Percentiles rank a stretch among this genome's conserved stretches.
Conservation (phyloP, 169 alveolate genomes). For the Plasmodium yoelii region DNA sequence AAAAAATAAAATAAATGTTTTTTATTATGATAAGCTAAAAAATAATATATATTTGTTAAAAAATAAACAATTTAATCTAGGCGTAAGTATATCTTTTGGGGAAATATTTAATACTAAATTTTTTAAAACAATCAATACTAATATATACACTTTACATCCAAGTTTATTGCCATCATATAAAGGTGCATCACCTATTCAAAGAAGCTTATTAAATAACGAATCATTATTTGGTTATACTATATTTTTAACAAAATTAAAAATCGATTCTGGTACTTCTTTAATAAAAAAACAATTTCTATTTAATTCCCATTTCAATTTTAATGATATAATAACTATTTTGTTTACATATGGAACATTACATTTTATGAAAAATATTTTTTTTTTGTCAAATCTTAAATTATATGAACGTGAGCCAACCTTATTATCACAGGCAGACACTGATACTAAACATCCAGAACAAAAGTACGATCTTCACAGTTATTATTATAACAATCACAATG, state of each 20-base stretch:
- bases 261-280: slow-evolving; percentile 39
- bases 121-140: slow-evolving; percentile 40
- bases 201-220: slow-evolving; percentile 73
- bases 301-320: slow-evolving; percentile 41
- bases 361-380: slow-evolving; percentile 35
- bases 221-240: slow-evolving; percentile 43
- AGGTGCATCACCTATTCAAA: slow-evolving; percentile 73
- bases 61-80: slow-evolving; percentile 41
- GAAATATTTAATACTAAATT: slow-evolving; percentile 59
- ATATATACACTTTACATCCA: slow-evolving; percentile 66
- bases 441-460: neutral
- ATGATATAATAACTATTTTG: slow-evolving; percentile 56
- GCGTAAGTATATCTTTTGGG: slow-evolving; percentile 59
- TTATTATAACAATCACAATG: neutral
- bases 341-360: slow-evolving; percentile 50
- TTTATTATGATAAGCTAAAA: slow-evolving; percentile 57
- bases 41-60: slow-evolving; percentile 43
- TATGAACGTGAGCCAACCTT: neutral
- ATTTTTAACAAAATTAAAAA: slow-evolving; percentile 38
- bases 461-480: neutral
- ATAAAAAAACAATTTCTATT: slow-evolving; percentile 32
- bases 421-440: neutral
- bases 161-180: slow-evolving; percentile 58
- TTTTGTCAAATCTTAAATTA: slow-evolving; percentile 18
- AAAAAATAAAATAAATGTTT: slow-evolving; percentile 32